Evolutionary conservation across 2,329 filamentous ascomycete species (phyloP).

Genomic region (Camillea tinctor): DNA sequence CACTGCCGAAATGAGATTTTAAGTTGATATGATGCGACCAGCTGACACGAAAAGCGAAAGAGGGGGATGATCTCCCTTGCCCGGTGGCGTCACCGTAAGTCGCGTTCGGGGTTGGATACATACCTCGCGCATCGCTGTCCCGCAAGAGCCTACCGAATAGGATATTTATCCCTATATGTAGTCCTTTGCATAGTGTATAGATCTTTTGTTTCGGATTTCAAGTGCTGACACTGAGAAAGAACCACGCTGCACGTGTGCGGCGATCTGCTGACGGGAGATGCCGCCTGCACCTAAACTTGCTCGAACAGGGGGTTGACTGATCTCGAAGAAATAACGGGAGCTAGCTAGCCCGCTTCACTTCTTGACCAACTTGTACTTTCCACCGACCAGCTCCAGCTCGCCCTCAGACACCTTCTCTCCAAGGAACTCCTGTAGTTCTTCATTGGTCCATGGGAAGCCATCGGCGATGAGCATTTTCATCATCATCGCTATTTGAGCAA

Average conservation of each 20-base stretch:
- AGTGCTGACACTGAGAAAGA: background rate
- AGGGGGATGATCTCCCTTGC: background rate
- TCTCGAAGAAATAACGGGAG: background rate
- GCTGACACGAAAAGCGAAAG: background rate
- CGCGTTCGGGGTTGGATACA: background rate
- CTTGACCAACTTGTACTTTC: constrained; percentile 67
- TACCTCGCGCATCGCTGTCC: background rate
- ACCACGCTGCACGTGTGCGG: background rate
- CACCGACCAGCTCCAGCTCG: constrained; percentile 66
- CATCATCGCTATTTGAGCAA: constrained; percentile 86
- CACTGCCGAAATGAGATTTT: background rate
- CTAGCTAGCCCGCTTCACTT: constrained; percentile 41
- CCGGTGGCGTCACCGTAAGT: background rate
- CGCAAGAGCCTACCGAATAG: background rate
- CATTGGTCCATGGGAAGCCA: constrained; percentile 85
- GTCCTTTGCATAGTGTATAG: background rate
- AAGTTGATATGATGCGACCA: background rate
- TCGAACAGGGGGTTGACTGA: background rate
- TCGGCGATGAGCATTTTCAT: constrained; percentile 87
- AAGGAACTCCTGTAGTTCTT: constrained; percentile 81
- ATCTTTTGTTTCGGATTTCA: background rate
- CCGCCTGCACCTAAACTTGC: background rate
- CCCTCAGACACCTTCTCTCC: constrained; percentile 72
- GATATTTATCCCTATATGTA: background rate
- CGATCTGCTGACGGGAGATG: background rate